Evolutionary conservation across 2,329 filamentous ascomycete genomes (phyloP).

Genomic region (Paraphaeosphaeria sporulosa): DNA sequence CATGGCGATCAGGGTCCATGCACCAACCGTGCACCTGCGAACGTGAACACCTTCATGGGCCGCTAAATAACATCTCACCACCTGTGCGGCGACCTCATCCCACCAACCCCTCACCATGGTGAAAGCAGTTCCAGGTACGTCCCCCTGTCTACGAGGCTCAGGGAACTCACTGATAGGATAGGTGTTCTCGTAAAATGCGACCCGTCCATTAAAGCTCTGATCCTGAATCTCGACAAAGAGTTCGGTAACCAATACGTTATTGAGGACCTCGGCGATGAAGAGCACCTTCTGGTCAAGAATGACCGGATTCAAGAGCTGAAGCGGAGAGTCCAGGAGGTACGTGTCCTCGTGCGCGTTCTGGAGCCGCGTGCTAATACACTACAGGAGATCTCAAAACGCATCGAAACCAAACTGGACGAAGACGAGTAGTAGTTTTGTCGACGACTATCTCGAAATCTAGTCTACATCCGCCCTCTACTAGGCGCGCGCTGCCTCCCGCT

Average conservation of each 20-base stretch:
- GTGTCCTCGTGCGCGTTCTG: conserved; percentile 13
- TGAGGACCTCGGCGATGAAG: conserved; percentile 76
- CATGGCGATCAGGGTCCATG: conserved; percentile 13
- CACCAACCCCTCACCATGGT: conserved; percentile 55
- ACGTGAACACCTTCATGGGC: conserved; percentile 36
- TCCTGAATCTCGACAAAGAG: conserved; percentile 76
- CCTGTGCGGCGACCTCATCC: conserved; percentile 13
- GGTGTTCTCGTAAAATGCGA: conserved; percentile 83
- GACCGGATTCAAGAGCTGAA: conserved; percentile 75
- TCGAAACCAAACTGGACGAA: conserved; percentile 28
- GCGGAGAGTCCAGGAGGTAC: conserved; percentile 71
- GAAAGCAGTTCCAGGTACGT: conserved; percentile 63
- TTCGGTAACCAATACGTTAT: conserved; percentile 76
- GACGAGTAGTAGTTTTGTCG: conserved; percentile 37
- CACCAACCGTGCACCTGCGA: not conserved
- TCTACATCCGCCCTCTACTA: not conserved
- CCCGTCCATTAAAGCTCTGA: conserved; percentile 86
- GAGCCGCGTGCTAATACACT: conserved; percentile 17
- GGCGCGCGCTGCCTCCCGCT: not conserved
- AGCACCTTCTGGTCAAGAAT: conserved; percentile 77
- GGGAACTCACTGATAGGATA: conserved; percentile 29
- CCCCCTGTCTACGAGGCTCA: not conserved
- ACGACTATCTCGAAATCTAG: not conserved
- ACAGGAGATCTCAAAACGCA: conserved; percentile 48
- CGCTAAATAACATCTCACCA: conserved; percentile 16